Base-by-base conservation (phyloP, 345 rosid genomes). In the Gossypium rotundifolium region DNA sequence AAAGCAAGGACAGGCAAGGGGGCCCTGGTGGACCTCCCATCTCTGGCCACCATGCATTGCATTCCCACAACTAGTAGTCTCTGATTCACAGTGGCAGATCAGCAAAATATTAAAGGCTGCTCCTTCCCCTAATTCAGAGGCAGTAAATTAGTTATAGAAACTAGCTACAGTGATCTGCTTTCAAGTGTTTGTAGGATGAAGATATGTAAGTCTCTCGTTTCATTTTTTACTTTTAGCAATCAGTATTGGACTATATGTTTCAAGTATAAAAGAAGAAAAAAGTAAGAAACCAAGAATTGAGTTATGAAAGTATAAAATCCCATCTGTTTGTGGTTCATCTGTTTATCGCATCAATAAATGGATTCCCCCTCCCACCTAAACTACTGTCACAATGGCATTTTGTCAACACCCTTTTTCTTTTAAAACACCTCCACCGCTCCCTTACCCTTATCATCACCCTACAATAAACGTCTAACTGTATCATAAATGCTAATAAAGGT, bases 391-490 rank as follows among this genome's bases (percentile, higher is more conserved):
- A 11, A 13, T 14, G 54, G 54, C 12, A 45, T 45, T 45, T 9
- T 11, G 12, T 61, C 18, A 16, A 40, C 4, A 17, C 74, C 52
- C 33, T 63, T 63, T 73, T 77, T 33, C 40, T 33, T 33, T 33
- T 5, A 33, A 5, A 53, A 79, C 20, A 18, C 33, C 4, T 33
- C 25, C 33, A 53, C 48, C n/a, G 20, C 71, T 18, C 16, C 13
- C 6, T 51, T 52, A 2, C 48, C 8, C 16, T 62, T 29, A 12
- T 44, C 72, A 78, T 20, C 72, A 13, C 11, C 59, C 73, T 23
- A 80, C 79, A 64, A 67, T 72, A 20, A 80, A 72, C 75, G 11
- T 48, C 65, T 84, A 85, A 76, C 88, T 2, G 69, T 7, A 25
- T 62, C 78, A 64, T 77, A 29, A 79, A 78, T 77, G n/a, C 55